Evolutionary conservation across 2,329 filamentous ascomycete species (phyloP), one percentile per base, ranked within the genome.

Genomic region (Cercospora janseana): DNA sequence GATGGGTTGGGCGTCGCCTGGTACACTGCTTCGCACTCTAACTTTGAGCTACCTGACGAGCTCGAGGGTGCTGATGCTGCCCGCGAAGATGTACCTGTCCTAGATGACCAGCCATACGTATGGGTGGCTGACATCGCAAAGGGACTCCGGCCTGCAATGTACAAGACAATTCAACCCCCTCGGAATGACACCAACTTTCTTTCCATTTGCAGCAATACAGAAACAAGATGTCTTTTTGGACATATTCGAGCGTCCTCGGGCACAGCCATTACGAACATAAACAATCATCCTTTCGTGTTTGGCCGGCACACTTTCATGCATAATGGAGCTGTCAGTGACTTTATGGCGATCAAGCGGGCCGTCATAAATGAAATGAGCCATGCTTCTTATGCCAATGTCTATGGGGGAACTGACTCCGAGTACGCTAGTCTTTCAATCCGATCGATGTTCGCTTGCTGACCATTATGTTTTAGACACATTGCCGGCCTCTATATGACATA

Each of bases 261-360:
- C 1, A 75, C 70, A 4, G 67, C 73, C 1, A 74, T 79, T 20
- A 71, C 74, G 2, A 68, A 70, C 12, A 72, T 77, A 15, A 80
- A 80, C 63, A 76, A 74, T 35, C 77, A 80, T 52, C 78, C 78
- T 4, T 80, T 80, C 60, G 69, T 75, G 23, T 80, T 79, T 45
- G 77, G 78, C 10, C 67, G 76, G 28, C 75, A 79, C 54, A 68
- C 70, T 6, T 75, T 79, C 60, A 79, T 80, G 78, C 78, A 80
- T 66, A 80, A 80, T 58, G 78, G 78, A 2, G 71, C 71, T 12
- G 69, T 79, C 26, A 70, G 71, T 8, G 64, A 73, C 54, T 79
- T 79, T 60, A 57, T 66, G 2, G 54, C 63, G 6, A 75, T 80
- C 41, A 71, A 75, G 23, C 70, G 75, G 6, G 69, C 72, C 18